Evolutionary conservation across 2,329 filamentous ascomycete genomes (phyloP).

Genomic region (Grosmannia clavigera): DNA sequence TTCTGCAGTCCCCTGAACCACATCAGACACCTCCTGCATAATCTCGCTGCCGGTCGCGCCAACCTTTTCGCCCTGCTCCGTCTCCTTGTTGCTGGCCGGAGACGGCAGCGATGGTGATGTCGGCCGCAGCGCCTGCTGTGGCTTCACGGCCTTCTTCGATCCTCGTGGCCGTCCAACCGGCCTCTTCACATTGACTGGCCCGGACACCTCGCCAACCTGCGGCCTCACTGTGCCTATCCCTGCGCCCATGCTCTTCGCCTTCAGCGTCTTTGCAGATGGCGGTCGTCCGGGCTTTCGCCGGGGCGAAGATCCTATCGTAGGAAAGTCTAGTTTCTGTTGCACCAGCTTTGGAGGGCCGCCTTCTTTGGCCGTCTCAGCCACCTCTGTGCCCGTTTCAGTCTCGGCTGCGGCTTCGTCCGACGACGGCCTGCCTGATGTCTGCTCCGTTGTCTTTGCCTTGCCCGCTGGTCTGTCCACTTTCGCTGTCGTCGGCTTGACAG

Average conservation of each 20-base stretch:
- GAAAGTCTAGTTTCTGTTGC: slow-evolving; percentile 1
- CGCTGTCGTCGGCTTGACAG: no score
- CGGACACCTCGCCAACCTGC: no score
- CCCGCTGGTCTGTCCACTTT: no score
- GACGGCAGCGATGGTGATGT: no score
- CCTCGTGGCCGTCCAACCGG: not conserved
- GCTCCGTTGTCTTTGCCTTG: not conserved
- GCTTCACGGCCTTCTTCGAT: not conserved
- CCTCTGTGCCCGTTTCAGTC: not conserved
- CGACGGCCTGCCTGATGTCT: not conserved
- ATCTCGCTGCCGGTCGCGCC: not conserved
- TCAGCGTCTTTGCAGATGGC: not conserved
- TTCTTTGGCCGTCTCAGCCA: not conserved
- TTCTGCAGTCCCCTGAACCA: not conserved
- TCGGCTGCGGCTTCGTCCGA: not conserved
- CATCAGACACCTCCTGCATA: not conserved
- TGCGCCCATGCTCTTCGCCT: not conserved
- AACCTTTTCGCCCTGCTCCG: no score
- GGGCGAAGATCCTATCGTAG: not conserved
- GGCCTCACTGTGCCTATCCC: not conserved
- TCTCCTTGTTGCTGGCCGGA: no score
- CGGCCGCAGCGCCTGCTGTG: not conserved
- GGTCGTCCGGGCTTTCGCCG: not conserved
- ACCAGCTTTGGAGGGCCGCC: not conserved
- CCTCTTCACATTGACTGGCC: not conserved